Percentiles rank a stretch among this genome's conserved stretches.
Evolutionary conservation across 192 early-diverging fungal genomes (phyloP).

Genomic region (Coemansia asiatica): DNA sequence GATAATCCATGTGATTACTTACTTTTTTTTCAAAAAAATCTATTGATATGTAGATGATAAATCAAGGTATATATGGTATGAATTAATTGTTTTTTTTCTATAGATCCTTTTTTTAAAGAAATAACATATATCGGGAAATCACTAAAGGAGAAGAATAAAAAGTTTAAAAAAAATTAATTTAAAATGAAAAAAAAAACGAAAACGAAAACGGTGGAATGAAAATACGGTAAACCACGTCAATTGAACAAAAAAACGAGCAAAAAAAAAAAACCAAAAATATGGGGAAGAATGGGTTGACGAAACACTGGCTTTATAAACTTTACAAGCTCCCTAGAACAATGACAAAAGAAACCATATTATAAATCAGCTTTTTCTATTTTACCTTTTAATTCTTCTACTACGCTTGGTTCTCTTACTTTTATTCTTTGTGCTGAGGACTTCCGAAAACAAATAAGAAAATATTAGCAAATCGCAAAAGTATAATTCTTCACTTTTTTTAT

Average conservation of each 20-base stretch:
- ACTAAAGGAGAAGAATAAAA: background rate
- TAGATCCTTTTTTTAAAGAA: background rate
- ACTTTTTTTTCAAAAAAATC: background rate
- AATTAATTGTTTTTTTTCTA: background rate
- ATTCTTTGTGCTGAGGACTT: constrained; percentile 1
- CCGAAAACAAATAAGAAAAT: background rate
- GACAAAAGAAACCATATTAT: background rate
- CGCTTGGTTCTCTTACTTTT: background rate
- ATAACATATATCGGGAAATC: background rate
- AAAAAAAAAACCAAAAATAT: background rate
- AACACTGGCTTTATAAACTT: constrained; percentile 5
- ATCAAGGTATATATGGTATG: too few relatives aligned
- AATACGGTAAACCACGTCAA: background rate
- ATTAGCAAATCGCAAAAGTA: background rate
- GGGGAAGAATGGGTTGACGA: background rate
- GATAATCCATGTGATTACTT: background rate
- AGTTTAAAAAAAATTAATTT: background rate
- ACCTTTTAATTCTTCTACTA: background rate
- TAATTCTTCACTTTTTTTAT: background rate
- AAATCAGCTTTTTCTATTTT: background rate
- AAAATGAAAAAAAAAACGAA: background rate
- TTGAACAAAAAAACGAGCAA: background rate
- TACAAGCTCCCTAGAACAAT: background rate
- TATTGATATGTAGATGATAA: background rate
- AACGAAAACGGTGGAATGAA: background rate